Base-by-base conservation (phyloP, 495 filamentous ascomycete genomes). In the Tetracladium setigerum region DNA sequence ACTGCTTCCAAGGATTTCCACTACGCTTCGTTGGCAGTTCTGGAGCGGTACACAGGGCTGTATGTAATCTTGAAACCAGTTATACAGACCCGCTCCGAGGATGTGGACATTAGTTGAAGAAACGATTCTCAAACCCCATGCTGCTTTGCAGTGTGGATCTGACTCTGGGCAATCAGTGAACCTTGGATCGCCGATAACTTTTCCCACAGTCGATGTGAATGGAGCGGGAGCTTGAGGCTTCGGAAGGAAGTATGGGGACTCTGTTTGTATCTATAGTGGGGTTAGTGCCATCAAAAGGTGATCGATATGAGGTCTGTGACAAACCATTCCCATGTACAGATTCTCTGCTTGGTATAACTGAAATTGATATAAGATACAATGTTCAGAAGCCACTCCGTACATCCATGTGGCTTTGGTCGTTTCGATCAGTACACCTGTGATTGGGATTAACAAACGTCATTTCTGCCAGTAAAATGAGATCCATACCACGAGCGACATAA, bases 191-290 rank as follows among this genome's bases (percentile, higher is more conserved):
- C 60, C 58, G 17, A 46, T 13, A 53, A 77, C 83, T 5, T 10
- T n/a, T 61, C 74, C 64, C n/a, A 79, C 79, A 50, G 82, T 81
- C 1, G 63, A 49, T 1, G 63, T 65, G 63, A 80, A 85, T 10
- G 82, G 80, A 7, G 70, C 58, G 22, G 69, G 68, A 2, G 79
- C 81, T 47, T 73, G 65, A 13, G 83, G 82, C 16, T 66, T 71
- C 5, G 82, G 80, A 60, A 82, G 77, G 59, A 77, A 87, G 55
- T 78, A 79, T 31, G 84, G 84, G 1, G 87, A 86, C 63, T 94
- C 87, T 11, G 87, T 87, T 56, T 94, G 88, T 55, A 90, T 82
- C 31, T n/a, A n/a, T n/a, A n/a, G n/a, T n/a, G n/a, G n/a, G n/a
- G n/a, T n/a, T n/a, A n/a, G n/a, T n/a, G n/a, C n/a, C n/a, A n/a